Evolutionary conservation across 1,139 yeast genomes (phyloP), one percentile per base, ranked within the genome.

Genomic region (Yamadazyma siamensis): DNA sequence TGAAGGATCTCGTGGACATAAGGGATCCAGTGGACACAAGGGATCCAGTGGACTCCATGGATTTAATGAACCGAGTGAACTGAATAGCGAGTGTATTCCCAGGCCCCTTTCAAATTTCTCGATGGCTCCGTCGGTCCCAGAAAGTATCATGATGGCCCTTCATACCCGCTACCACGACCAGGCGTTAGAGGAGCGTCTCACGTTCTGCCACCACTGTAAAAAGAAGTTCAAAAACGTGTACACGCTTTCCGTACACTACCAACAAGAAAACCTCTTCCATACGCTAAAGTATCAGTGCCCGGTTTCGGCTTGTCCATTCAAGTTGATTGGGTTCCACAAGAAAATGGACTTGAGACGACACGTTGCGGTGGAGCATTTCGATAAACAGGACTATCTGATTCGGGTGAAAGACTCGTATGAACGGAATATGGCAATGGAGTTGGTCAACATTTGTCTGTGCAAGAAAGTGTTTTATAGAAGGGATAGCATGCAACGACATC

Each of bases 261-360:
- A 43, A 11, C 9, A 34, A 11, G 18, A 22, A 3, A 27, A 36
- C 7, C 23, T 41, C 7, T 40, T 38, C 30, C 32, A 26, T 12
- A 7, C n/a, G 7, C 31, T 41, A 19, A 41, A 36, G 22, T 41
- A 41, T 25, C 35, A 41, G 21, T 80, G 87, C 44, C 76, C 76
- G 0, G 60, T 69, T 23, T 46, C 50, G 9, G 55, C 60, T n/a
- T 80, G 88, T 43, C 80, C 81, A 0, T 80, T 82, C 78, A 62
- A 65, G 23, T 53, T 71, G 4, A 55, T 79, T 23, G 86, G 87
- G 0, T 61, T 77, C 31, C 70, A 74, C 25, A 69, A 80, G 33
- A 61, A 72, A 27, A 71, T 75, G 4, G 79, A 75, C 40, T 64
- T 79, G 35, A 59, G 73, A 33, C 66, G 85, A 34, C 87, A 80